A percentile compares a stretch with the other conserved stretches of the same genome.
These are phyloP conservation scores for Euphrasia confusa DNA, from an alignment of 257 asterid species.

Conservation along the genomic window DNA sequence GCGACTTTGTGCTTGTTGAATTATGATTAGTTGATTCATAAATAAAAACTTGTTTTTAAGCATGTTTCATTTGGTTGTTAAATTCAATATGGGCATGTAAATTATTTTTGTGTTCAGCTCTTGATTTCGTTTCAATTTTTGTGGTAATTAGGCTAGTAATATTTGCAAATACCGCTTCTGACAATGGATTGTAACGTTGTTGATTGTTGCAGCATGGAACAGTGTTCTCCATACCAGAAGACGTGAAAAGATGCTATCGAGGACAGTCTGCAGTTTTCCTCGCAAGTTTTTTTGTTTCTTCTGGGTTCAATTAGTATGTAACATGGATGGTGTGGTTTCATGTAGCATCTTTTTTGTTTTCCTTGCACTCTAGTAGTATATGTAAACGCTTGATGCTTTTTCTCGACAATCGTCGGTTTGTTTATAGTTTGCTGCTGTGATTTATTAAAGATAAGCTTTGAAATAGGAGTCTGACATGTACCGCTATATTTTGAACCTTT, in stretches of 20 bases:
- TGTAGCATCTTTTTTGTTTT: background rate
- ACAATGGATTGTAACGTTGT: constrained; percentile 9
- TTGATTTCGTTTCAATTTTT: too few species aligned
- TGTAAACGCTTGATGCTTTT: constrained; percentile 5
- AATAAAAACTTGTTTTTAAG: too few species aligned
- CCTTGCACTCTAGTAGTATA: constrained; percentile 7
- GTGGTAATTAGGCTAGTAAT: too few species aligned
- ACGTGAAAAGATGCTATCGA: constrained; percentile 16
- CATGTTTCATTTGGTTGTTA: too few species aligned
- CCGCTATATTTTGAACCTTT: too few species aligned
- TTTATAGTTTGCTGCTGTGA: background rate
- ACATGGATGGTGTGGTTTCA: background rate
- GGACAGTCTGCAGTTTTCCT: background rate
- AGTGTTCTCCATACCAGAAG: constrained; percentile 19
- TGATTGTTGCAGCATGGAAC: constrained; percentile 23
- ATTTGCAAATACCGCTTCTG: background rate
- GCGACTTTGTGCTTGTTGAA: too few species aligned
- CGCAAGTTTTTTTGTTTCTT: background rate
- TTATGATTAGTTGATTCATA: too few species aligned
- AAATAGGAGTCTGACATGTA: too few species aligned
- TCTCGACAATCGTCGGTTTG: constrained; percentile 16
- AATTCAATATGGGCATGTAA: too few species aligned
- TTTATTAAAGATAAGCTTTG: too few species aligned
- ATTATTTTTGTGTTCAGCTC: too few species aligned
- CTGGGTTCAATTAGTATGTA: too few species aligned